These are phyloP conservation scores for Penstemon davidsonii DNA, from an alignment of 257 asterid genomes.

Conservation along the genomic window DNA sequence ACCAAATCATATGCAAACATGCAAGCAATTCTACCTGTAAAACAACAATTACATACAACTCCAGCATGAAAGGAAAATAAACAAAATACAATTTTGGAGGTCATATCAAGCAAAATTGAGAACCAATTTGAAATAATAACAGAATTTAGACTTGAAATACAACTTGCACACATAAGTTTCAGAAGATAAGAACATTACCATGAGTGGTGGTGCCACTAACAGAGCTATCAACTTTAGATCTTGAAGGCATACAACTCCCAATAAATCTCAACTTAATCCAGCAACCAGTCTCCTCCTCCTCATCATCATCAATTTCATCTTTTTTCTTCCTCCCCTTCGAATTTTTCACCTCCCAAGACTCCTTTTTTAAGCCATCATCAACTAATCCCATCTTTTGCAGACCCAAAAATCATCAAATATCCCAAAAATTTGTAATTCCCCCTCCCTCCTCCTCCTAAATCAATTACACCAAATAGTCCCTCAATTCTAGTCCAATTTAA, in stretches of 20 bases:
- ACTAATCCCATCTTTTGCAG: conserved; percentile 51
- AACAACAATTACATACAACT: conserved; percentile 24
- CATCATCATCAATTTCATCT: conserved; percentile 16
- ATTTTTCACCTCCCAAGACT: conserved; percentile 54
- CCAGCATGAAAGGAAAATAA: neutral
- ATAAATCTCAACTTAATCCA: conserved; percentile 54
- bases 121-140: conserved; percentile 13
- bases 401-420: conserved; percentile 38
- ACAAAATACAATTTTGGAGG: conserved; percentile 3
- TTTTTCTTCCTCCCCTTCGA: conserved; percentile 46
- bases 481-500: conserved; percentile 22
- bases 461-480: conserved; percentile 28
- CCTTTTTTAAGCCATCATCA: conserved; percentile 46
- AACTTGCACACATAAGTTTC: conserved; percentile 3
- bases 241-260: conserved; percentile 58
- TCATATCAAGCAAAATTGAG: conserved; percentile 12
- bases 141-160: conserved; percentile 1
- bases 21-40: neutral
- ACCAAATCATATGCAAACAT: conserved; percentile 16
- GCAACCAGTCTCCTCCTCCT: conserved; percentile 44
- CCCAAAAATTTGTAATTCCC: conserved; percentile 8
- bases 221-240: conserved; percentile 71
- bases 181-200: conserved; percentile 41
- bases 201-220: conserved; percentile 49
- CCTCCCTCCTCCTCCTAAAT: conserved; percentile 20